Base-by-base conservation (phyloP, 1,284 basidiomycete genomes). In the Mrakiaceae sp. region DNA sequence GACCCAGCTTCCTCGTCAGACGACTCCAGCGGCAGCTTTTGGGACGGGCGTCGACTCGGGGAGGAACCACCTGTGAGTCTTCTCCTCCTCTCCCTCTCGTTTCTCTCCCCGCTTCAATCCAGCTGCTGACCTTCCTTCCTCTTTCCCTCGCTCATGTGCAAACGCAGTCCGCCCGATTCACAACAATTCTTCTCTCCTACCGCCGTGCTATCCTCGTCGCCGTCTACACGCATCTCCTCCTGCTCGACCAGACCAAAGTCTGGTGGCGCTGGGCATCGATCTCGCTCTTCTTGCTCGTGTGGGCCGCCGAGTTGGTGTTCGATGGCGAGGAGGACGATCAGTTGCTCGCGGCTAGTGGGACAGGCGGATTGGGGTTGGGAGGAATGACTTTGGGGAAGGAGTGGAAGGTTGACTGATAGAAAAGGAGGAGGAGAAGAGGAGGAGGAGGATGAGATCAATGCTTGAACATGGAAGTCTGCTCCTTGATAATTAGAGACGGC, bases 161-260 rank as follows among this genome's bases (percentile, higher is more conserved):
- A n/a, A 1, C 63, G 74, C 70, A 76, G 74, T 64, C 75, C 73
- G 73, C 65, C 0, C 66, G 76, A 53, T 69, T 75, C 43, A 76
- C 77, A 2, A 77, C 75, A 4, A 69, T 77, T 46, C 70, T 78
- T 5, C 64, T 78, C 27, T 71, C 72, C 5, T 78, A 77, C 68
- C 70, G 76, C 27, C 69, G 74, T 53, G 74, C 75, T 5, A 76
- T 78, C 67, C 71, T 78, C 46, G 76, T 77, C 54, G 72, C 76
- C 4, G 76, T 77, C 5, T 78, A 78, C 67, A 78, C 77, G 5
- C 77, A 78, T 67, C 69, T 77, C 2, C 70, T 78, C 1, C 67
- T 66, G 4, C 39, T 66, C 3, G 60, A 63, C 46, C 53, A 66
- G 39, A 55, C 65, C 39, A 43, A 48, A 3, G 56, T 40, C 3